A percentile compares a stretch with the other conserved stretches of the same genome.
Conservation (phyloP, 73 alveolate genomes). For the Paramecium caudatum region DNA sequence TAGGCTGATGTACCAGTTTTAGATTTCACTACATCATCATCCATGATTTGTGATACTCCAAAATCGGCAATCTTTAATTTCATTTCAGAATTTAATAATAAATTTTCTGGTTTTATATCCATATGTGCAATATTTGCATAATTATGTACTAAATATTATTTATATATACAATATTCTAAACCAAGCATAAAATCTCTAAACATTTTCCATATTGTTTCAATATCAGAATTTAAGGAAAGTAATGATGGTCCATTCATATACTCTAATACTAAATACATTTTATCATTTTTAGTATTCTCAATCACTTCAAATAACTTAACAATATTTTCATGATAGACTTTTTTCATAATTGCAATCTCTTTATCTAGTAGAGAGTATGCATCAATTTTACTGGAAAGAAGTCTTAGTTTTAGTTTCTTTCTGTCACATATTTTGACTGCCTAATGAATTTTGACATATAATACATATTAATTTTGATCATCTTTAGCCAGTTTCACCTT, state of each 20-base stretch:
- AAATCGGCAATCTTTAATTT: conserved; percentile 77
- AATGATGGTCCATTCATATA: conserved; percentile 75
- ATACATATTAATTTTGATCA: conserved; percentile 22
- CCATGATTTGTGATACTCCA: conserved; percentile 73
- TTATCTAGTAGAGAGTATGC: conserved; percentile 74
- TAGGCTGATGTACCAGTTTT: conserved; percentile 81
- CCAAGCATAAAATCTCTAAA: conserved; percentile 71
- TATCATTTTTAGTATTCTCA: conserved; percentile 84
- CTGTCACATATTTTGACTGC: conserved; percentile 68
- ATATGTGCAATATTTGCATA: conserved; percentile 77
- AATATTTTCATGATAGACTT: conserved; percentile 84
- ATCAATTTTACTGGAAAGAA: conserved; percentile 63
- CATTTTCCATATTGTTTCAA: conserved; percentile 27
- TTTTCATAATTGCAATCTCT: conserved; percentile 88
- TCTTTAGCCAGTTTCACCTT: conserved; percentile 74
- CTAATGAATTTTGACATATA: not conserved
- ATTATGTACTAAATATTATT: conserved; percentile 59
- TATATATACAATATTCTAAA: conserved; percentile 64
- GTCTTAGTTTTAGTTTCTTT: conserved; percentile 69
- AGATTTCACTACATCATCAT: conserved; percentile 58
- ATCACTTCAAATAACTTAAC: conserved; percentile 84
- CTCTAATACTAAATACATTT: conserved; percentile 85
- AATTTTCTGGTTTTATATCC: conserved; percentile 79
- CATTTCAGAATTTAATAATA: conserved; percentile 44
- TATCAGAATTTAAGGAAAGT: conserved; percentile 74